Base-by-base conservation (phyloP, 2,329 filamentous ascomycete genomes). In the Didymellaceae sp. region DNA sequence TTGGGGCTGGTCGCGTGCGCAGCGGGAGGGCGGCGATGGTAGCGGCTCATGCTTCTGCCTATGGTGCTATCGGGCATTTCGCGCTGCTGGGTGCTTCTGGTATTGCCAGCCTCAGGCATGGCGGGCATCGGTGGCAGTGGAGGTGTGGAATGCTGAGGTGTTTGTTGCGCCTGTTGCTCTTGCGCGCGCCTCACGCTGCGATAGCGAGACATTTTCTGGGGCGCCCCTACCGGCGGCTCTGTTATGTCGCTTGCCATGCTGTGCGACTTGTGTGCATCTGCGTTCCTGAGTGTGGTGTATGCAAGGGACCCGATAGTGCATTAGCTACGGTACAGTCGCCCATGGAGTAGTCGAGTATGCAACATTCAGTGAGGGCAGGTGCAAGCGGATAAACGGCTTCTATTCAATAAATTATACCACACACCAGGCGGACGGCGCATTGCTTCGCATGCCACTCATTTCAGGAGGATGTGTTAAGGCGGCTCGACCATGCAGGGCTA, bases 131-230 rank as follows among this genome's bases (percentile, higher is more conserved):
- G 51, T 20, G 69, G 69, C 31, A 63, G 40, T 39, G 58, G 42
- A 18, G 58, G 42, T n/a, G 52, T 20, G 16, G 55, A 56, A 17
- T 62, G 57, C 32, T 40, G 48, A 37, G 64, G 48, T 26, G 54
- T 43, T 9, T 48, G 52, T 14, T 54, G 54, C 17, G 44, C 45
- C 26, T 69, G 65, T 44, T 71, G 63, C 50, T 74, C 66, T 45
- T 75, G 71, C 17, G 73, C 74, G 55, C 77, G 76, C 51, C 83
- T 74, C 46, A 85, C 81, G 22, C 81, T 83, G 57, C 82, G 77
- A 69, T 86, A 86, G 32, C 83, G 78, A 45, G 82, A 81, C 65
- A 82, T 79, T 63, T 82, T 84, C 43, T 70, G 65, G 45, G 61
- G 43, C 50, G 59, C 34, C 32, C 58, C 52, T 38, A 58, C 54